Percentiles rank a stretch among this genome's conserved stretches.
These are phyloP conservation scores for Discostella stelligeroides DNA, from an alignment of 108 stramenopile genomes.

Conservation along the genomic window DNA sequence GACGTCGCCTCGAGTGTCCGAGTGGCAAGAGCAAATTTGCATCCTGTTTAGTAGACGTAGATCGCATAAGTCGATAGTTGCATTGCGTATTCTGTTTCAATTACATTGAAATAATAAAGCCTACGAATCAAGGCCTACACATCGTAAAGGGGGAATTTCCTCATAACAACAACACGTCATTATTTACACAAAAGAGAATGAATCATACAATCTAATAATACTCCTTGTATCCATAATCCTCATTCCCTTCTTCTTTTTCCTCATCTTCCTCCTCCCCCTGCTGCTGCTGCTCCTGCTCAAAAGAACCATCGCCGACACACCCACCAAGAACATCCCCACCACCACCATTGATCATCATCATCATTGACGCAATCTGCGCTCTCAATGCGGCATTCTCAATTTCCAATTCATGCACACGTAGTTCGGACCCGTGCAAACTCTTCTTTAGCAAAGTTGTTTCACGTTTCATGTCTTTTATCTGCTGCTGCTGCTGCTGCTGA, in stretches of 20 bases:
- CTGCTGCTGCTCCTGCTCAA: not conserved
- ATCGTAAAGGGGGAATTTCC: no score
- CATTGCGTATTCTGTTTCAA: no score
- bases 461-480: constrained; percentile 23
- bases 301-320: not conserved
- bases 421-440: constrained; percentile 6
- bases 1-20: no score
- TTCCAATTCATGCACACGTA: not conserved
- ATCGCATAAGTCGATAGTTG: no score
- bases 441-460: constrained; percentile 21
- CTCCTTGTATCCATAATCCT: not conserved
- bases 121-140: no score
- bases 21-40: no score
- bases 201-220: not conserved
- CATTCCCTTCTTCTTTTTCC: not conserved
- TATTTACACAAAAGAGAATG: no score
- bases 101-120: no score
- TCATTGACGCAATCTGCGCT: not conserved
- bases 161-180: no score
- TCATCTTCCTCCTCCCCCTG: not conserved
- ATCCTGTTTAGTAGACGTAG: no score
- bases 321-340: no score
- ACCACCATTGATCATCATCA: not conserved
- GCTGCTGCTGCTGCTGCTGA: constrained; percentile 4
- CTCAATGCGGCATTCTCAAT: constrained; percentile 23